Base-by-base conservation (phyloP, 176 grass and related monocot genomes). In the Bonia amplexicaulis region DNA sequence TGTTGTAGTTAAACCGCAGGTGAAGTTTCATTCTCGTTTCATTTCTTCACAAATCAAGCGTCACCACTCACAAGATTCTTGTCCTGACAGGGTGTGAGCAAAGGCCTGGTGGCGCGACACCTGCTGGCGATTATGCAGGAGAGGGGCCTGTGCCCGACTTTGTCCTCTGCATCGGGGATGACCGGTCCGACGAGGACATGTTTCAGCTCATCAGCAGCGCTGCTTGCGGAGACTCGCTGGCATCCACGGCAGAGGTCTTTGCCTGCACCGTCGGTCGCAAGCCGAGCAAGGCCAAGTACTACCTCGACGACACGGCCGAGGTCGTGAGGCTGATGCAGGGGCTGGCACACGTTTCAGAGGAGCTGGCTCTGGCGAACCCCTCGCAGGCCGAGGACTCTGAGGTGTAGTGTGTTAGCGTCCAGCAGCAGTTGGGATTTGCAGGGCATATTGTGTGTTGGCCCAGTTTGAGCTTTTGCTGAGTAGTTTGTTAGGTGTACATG, bases 211-310 rank as follows among this genome's bases (percentile, higher is more conserved):
- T 98, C 78, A 83, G 76, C 42, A 81, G 76, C 5, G 73, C 89
- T 0, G 47, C 87, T 1, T 78, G 79, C 20, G 80, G 87, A 22
- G 86, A 82, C 48, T 88, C 84, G 7, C 35, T 95, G 10, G 73
- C 80, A 19, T 63, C 87, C 9, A 71, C 84, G 2, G 93, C 93
- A 2, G 96, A 95, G 83, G 91, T 93, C 2, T 98, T 98, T 52
- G 93, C 96, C 4, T 98, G 96, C 84, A 98, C 96, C 4, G 96
- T 98, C 10, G 93, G 96, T 45, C 89, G 77, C 58, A 90, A 92
- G 39, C 96, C 96, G 9, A 98, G 96, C 83, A 98, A 98, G 84
- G 96, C 96, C 5, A 98, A 85, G 73, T 98, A 95, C 88, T 97
- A 97, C 58, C 77, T 97, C 2, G 95, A 97, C 25, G 92, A 97